Conservation (phyloP, 2,329 filamentous ascomycete species). For the Paramyrothecium roridum region DNA sequence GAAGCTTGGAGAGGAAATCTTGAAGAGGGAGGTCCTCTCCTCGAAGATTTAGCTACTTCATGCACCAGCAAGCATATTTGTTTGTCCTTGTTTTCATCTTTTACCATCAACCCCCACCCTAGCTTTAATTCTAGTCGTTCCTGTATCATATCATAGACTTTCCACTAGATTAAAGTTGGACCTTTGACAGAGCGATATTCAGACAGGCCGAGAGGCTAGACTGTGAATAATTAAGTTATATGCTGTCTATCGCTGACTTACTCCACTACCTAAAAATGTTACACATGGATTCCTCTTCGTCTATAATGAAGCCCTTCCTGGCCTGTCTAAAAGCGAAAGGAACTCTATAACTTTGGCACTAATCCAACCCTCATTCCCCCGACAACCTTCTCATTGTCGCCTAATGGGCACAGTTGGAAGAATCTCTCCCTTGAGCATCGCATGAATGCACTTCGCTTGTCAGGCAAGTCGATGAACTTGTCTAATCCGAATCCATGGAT, state of each 20-base stretch:
- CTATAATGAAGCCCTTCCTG: neutral
- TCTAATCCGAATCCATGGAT: slow-evolving; percentile 70
- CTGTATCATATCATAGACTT: too few relatives aligned
- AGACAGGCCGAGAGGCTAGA: neutral
- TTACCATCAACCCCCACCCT: neutral
- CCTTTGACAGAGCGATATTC: neutral
- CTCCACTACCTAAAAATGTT: too few relatives aligned
- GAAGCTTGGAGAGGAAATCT: slow-evolving; percentile 49
- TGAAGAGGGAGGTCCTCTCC: slow-evolving; percentile 42
- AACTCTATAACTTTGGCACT: slow-evolving; percentile 47
- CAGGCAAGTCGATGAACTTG: slow-evolving; percentile 68
- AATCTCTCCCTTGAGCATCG: slow-evolving; percentile 63
- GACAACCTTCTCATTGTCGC: slow-evolving; percentile 51
- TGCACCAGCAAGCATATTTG: neutral
- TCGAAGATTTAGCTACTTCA: slow-evolving; percentile 39
- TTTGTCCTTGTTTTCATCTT: neutral
- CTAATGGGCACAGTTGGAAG: slow-evolving; percentile 62
- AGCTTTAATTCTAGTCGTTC: neutral
- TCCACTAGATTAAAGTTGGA: too few relatives aligned
- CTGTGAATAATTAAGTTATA: too few relatives aligned
- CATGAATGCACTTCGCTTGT: slow-evolving; percentile 68
- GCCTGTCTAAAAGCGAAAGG: neutral
- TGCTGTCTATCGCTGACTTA: too few relatives aligned
- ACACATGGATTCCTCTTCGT: neutral
- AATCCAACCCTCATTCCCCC: slow-evolving; percentile 51